Evolutionary conservation across 2,329 filamentous ascomycete genomes (phyloP), one percentile per base, ranked within the genome.

Genomic region (Fusarium chuoi): DNA sequence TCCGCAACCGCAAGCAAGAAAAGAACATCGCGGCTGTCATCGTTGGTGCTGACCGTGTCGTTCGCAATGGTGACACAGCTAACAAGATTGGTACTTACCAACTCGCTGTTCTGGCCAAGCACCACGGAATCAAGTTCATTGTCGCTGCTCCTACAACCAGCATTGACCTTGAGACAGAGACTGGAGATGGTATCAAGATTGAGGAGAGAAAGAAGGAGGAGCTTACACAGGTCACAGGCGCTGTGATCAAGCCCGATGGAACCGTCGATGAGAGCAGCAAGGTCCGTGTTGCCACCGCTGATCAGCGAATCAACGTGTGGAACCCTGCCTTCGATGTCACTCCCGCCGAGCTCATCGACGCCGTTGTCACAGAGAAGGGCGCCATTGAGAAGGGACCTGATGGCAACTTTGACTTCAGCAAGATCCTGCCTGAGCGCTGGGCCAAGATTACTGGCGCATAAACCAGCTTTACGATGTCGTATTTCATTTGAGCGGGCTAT

Each of bases 81-180:
- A 99, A 99, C 86, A 99, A 99, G 86, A 97, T 99, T 70, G 96
- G 96, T 58, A 99, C 96, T 1, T 98, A 99, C 81, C 89, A 92
- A 62, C 88, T 99, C 8, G 95, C 96, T 7, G 95, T 98, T n/a
- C 88, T 98, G 36, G 96, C 96, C 28, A 91, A 89, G 74, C 87
- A 95, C 79, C 96, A 99, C 78, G 93, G 94, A 24, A 89, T 98
- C 79, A 97, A 96, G 82, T 99, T 99, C 81, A 88, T 99, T 15
- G 95, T 99, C 36, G 96, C 96, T 1, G 96, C 96, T 2, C 96
- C 96, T 1, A 93, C 95, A 12, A 99, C 96, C 5, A 98, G 94
- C 64, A 96, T 99, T 76, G 96, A 99, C 79, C 85, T 98, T 38
- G 86, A 89, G 61, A 98, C 96, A 5, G 87, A 89, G 74, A 92